Evolutionary conservation across 306 rosid genomes (phyloP).

Genomic region (Rosa lucieae): DNA sequence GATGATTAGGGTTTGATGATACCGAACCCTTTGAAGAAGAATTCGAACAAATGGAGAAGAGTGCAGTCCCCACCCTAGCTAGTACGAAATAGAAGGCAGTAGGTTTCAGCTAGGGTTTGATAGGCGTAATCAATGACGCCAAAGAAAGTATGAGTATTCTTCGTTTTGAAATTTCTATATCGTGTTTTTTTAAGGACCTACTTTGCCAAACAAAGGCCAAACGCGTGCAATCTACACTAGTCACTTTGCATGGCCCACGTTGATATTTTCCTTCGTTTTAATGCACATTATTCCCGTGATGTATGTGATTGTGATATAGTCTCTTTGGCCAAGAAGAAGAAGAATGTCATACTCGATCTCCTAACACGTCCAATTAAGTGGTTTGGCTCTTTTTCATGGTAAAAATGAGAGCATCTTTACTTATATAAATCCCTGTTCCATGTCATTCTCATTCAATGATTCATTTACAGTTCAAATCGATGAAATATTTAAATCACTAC

Average conservation of each 20-base stretch:
- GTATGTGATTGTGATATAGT: not conserved
- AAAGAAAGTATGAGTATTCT: slow-evolving; percentile 21
- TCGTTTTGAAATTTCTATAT: slow-evolving; percentile 7
- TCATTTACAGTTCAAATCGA: too few relatives aligned
- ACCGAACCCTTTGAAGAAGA: not conserved
- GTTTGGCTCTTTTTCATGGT: not conserved
- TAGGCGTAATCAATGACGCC: slow-evolving; percentile 36
- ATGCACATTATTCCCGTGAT: not conserved
- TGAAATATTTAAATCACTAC: too few relatives aligned
- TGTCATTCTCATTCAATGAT: too few relatives aligned
- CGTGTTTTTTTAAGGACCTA: not conserved
- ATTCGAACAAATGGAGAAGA: not conserved
- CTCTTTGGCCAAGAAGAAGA: not conserved
- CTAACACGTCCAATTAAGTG: not conserved
- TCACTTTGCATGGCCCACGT: not conserved
- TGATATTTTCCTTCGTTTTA: not conserved
- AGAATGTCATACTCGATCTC: not conserved
- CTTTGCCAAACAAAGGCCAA: slow-evolving; percentile 4
- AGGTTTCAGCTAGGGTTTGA: slow-evolving; percentile 23
- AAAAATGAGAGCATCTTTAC: not conserved
- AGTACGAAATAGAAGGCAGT: slow-evolving; percentile 1
- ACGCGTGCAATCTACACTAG: not conserved
- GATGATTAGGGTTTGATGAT: not conserved
- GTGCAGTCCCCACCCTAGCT: slow-evolving; percentile 38
- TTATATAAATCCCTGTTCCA: too few relatives aligned